phyloP scores from a whole-genome alignment of 495 filamentous ascomycete genomes.

The Tetracladium setigerum region DNA sequence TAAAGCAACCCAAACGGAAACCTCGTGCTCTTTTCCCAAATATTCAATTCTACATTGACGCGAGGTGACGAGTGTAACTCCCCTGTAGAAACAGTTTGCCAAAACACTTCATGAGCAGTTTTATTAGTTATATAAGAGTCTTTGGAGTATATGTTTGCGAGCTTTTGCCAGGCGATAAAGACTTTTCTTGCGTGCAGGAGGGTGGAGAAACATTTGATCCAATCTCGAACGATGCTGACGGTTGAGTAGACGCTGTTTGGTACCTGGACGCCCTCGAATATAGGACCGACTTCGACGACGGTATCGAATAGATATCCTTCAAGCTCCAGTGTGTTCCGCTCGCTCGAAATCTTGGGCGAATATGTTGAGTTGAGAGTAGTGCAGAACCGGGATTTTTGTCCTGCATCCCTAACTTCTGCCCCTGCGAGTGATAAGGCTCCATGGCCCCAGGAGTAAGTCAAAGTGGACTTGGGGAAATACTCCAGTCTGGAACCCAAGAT shows the following conservation, averaged over 20 bases:
- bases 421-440: constrained; percentile 12
- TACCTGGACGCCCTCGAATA: constrained; percentile 6
- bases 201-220: background rate
- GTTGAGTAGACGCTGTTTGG: background rate
- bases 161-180: background rate
- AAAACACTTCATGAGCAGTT: constrained; percentile 3
- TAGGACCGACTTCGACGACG: constrained; percentile 4
- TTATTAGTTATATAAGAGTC: background rate
- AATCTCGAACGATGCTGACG: constrained; percentile 1
- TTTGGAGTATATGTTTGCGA: background rate
- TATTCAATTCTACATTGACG: background rate
- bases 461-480: constrained; percentile 10
- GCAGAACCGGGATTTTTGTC: no score
- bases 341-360: constrained; percentile 6
- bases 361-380: no score
- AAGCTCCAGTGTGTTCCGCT: constrained; percentile 6
- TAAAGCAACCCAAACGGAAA: constrained; percentile 1
- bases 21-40: constrained; percentile 1
- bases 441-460: constrained; percentile 18
- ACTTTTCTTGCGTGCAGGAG: constrained; percentile 2
- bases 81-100: constrained; percentile 3
- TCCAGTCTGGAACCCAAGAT: constrained; percentile 25
- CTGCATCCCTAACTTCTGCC: no score
- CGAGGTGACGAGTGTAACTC: constrained; percentile 1
- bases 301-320: constrained; percentile 18